Evolutionary conservation across 129 eudicot species (phyloP).

Genomic region (Scalesia atractyloides): DNA sequence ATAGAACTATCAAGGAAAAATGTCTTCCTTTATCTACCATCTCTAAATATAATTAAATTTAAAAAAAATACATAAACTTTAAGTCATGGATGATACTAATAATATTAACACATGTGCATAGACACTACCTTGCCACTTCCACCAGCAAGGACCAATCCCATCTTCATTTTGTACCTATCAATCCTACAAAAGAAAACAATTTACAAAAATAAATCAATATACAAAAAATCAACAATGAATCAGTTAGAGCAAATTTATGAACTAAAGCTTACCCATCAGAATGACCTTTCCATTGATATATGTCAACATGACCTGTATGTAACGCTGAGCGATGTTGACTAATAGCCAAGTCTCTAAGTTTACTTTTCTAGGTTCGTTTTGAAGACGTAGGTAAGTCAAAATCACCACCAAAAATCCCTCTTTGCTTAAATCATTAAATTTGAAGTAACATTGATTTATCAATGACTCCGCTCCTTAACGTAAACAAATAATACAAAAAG

Average conservation of each 20-base stretch:
- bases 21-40: neutral
- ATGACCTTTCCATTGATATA: slow-evolving; percentile 84
- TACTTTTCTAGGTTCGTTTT: no score
- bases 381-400: no score
- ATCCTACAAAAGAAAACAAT: no score
- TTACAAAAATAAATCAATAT: no score
- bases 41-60: neutral
- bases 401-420: slow-evolving; percentile 20
- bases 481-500: slow-evolving; percentile 3
- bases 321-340: no score
- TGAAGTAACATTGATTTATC: slow-evolving; percentile 61
- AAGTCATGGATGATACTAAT: slow-evolving; percentile 9
- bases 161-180: no score
- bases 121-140: slow-evolving; percentile 74
- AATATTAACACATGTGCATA: slow-evolving; percentile 5
- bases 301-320: no score
- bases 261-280: slow-evolving; percentile 53
- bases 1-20: slow-evolving; percentile 5
- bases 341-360: no score
- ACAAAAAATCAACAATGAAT: no score
- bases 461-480: slow-evolving; percentile 56
- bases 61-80: slow-evolving; percentile 5
- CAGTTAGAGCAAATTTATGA: neutral
- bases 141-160: slow-evolving; percentile 82
- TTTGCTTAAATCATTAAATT: slow-evolving; percentile 49